phyloP scores from a whole-genome alignment of 495 filamentous ascomycete genomes.

The Lasiosphaeris hirsuta region DNA sequence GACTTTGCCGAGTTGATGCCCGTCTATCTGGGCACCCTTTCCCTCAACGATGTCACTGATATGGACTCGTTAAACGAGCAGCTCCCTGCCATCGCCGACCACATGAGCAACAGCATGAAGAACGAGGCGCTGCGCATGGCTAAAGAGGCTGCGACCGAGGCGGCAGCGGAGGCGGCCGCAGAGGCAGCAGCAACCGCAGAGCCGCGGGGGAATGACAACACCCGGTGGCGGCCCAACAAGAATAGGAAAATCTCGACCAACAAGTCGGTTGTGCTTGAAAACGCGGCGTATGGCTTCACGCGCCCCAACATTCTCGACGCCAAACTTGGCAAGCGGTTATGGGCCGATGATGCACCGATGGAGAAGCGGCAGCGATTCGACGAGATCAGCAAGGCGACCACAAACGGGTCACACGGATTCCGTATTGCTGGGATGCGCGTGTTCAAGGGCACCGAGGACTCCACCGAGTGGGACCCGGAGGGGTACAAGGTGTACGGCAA shows the following conservation, averaged over 20 bases:
- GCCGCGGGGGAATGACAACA: constrained; percentile 15
- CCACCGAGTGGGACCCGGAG: constrained; percentile 42
- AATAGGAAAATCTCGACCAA: constrained; percentile 64
- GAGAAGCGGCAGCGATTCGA: constrained; percentile 80
- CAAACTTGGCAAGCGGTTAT: constrained; percentile 83
- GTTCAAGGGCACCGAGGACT: constrained; percentile 63
- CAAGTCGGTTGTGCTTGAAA: constrained; percentile 80
- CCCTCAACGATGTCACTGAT: constrained; percentile 44
- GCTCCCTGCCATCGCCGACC: constrained; percentile 40
- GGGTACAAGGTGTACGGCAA: constrained; percentile 79
- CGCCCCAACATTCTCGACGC: constrained; percentile 92
- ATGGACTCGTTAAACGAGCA: constrained; percentile 50
- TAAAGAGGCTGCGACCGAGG: constrained; percentile 26
- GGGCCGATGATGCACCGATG: constrained; percentile 75
- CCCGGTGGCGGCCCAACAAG: constrained; percentile 38
- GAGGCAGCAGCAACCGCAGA: constrained; percentile 14
- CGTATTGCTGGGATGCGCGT: constrained; percentile 93
- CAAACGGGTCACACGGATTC: constrained; percentile 75
- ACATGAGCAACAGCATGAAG: constrained; percentile 42
- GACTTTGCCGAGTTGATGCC: constrained; percentile 78
- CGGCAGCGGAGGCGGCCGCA: constrained; percentile 21
- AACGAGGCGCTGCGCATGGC: constrained; percentile 34
- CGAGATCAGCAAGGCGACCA: constrained; percentile 72
- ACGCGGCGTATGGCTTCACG: constrained; percentile 75
- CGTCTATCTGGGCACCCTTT: constrained; percentile 74